Conservation (phyloP, 2,329 filamentous ascomycete species). For the Ceratocystis lukuohia region DNA sequence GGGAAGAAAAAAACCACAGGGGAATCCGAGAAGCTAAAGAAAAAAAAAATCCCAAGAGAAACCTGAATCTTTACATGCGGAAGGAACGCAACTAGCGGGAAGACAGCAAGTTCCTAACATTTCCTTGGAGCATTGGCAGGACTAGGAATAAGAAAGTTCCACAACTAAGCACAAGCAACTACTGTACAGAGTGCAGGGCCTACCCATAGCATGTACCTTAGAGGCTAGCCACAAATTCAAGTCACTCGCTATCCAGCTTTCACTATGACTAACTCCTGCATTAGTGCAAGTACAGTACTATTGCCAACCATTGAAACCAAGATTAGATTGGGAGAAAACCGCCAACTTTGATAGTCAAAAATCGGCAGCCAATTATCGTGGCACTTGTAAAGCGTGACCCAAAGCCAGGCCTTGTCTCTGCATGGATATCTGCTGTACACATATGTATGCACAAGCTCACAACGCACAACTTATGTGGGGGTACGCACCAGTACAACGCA, state of each 20-base stretch:
- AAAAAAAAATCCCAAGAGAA: not conserved
- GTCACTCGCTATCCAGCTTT: not conserved
- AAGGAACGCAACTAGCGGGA: conserved; percentile 7
- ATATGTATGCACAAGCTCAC: not conserved
- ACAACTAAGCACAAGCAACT: not conserved
- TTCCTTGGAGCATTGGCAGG: not conserved
- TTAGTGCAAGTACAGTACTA: not conserved
- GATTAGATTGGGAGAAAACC: not conserved
- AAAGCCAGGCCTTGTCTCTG: not conserved
- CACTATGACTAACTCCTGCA: not conserved
- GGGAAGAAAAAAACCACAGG: not conserved
- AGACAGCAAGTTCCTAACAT: conserved; percentile 4
- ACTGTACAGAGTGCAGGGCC: not conserved
- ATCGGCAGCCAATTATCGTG: not conserved
- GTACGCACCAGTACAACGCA: not conserved
- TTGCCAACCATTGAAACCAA: not conserved
- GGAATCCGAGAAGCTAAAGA: not conserved
- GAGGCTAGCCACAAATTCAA: not conserved
- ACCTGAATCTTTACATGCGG: conserved; percentile 7
- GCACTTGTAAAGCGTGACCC: not conserved
- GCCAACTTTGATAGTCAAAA: not conserved
- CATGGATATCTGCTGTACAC: not conserved
- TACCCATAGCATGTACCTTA: not conserved
- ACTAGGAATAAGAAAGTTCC: not conserved
- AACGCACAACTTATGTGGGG: not conserved